phyloP scores from a whole-genome alignment of 768 basidiomycete species.

The Phanerodontia chrysosporium region DNA sequence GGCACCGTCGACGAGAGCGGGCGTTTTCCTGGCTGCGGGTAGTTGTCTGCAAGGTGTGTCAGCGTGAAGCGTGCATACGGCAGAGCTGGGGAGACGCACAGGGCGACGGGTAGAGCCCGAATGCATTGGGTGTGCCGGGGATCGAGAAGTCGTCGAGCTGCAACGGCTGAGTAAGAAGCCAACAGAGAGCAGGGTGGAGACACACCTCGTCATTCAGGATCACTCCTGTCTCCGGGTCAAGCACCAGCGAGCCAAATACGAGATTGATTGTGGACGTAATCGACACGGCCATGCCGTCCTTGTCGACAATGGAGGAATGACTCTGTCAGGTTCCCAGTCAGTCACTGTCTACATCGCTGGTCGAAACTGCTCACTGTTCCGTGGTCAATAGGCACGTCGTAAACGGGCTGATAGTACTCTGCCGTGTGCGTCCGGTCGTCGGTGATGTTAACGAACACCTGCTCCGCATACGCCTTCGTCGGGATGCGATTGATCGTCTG shows the following conservation, averaged over 20 bases:
- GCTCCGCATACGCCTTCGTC: constrained; percentile 62
- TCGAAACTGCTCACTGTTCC: too few species aligned
- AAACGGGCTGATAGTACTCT: constrained; percentile 81
- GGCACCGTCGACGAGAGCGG: constrained; percentile 85
- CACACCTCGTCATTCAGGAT: constrained; percentile 83
- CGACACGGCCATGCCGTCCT: constrained; percentile 80
- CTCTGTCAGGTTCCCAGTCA: constrained; percentile 43
- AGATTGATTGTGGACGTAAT: constrained; percentile 88
- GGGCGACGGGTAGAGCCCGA: constrained; percentile 78
- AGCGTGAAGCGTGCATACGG: constrained; percentile 3
- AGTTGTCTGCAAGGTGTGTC: constrained; percentile 60
- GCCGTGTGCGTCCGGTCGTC: constrained; percentile 80
- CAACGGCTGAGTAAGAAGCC: neutral
- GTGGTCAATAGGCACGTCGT: constrained; percentile 74
- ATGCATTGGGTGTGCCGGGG: constrained; percentile 79
- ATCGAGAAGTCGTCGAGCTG: constrained; percentile 92
- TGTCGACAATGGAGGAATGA: constrained; percentile 81
- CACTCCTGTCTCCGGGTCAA: constrained; percentile 85
- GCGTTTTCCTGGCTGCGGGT: constrained; percentile 83
- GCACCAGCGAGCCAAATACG: constrained; percentile 83
- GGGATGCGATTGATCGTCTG: constrained; percentile 58
- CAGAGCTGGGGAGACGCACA: constrained; percentile 41
- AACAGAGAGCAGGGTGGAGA: neutral
- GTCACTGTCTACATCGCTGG: too few species aligned
- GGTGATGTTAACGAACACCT: constrained; percentile 65